Base-by-base conservation (phyloP, 2,329 filamentous ascomycete genomes). In the Cladobotryum protrusum region DNA sequence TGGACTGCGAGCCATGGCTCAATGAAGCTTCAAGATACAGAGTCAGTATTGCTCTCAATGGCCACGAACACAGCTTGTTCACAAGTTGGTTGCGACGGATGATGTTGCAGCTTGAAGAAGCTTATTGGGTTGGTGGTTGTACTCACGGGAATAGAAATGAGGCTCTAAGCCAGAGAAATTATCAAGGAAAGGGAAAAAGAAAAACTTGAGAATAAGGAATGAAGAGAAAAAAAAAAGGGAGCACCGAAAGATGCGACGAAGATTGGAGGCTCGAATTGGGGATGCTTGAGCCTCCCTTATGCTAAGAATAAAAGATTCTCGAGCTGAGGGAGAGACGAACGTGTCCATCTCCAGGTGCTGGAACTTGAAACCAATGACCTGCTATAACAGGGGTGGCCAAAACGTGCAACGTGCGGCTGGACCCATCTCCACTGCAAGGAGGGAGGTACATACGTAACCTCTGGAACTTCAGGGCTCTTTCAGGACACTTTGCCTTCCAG, bases 1-100 rank as follows among this genome's bases (percentile, higher is more conserved):
- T 56, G 73, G 63, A 61, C 70, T 70, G 59, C 70, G 65, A 59
- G 70, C 71, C 75, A 78, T 78, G 65, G 54, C 67, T 63, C 53
- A 36, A 15, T n/a, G 13, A 44, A 34, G 14, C 50, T 49, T 41
- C 17, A 36, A 49, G 32, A 41, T 20, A 39, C 41, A 52, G 37
- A 32, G 54, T 63, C 46, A 62, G 60, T 48, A 11, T 29, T 41
- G 11, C 42, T 29, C 24, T 29, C 24, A 29, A 29, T 29, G 24
- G 24, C 6, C 7, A 8, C 3, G 24, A 29, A 8, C 11, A 8
- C 24, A 8, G 7, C 11, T 29, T 8, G 3, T 29, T 29, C 24
- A 9, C 24, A 9, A 9, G 24, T 8, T 29, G 24, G 11, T 9
- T 29, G 6, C 24, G 6, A 29, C 47, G 3, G 40, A 24, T 42